Conservation (phyloP, 257 asterid species). For the Gynochthodes officinalis region DNA sequence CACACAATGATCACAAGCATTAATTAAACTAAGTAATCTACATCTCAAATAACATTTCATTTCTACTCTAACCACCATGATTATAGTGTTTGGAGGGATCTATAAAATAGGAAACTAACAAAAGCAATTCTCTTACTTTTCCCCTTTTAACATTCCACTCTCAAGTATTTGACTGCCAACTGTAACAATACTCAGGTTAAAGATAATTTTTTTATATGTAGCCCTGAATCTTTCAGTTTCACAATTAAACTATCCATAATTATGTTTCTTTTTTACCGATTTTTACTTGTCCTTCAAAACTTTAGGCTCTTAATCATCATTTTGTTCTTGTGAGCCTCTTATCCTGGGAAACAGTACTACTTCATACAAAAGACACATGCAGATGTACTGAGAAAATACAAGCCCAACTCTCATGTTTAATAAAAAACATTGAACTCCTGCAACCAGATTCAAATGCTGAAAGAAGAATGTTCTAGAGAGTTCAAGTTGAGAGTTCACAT, state of each 20-base stretch:
- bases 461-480: neutral
- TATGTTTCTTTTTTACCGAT: neutral
- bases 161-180: neutral
- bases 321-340: too few relatives aligned
- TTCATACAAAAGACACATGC: too few relatives aligned
- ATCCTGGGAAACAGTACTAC: too few relatives aligned
- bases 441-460: neutral
- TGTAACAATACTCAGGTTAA: neutral
- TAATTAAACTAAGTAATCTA: neutral
- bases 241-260: neutral
- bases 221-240: neutral
- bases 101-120: neutral
- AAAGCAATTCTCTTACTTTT: neutral
- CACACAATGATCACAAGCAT: neutral
- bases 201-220: neutral
- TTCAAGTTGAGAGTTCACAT: neutral
- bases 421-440: neutral
- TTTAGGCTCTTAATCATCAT: too few relatives aligned
- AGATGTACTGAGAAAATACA: neutral
- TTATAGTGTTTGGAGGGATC: neutral
- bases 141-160: neutral
- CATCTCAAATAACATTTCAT: conserved; percentile 1
- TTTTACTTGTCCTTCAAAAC: neutral
- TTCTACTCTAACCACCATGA: neutral
- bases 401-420: neutral